Evolutionary conservation across 2,329 filamentous ascomycete genomes (phyloP), one percentile per base, ranked within the genome.

Genomic region (Tolypocladium paradoxum): DNA sequence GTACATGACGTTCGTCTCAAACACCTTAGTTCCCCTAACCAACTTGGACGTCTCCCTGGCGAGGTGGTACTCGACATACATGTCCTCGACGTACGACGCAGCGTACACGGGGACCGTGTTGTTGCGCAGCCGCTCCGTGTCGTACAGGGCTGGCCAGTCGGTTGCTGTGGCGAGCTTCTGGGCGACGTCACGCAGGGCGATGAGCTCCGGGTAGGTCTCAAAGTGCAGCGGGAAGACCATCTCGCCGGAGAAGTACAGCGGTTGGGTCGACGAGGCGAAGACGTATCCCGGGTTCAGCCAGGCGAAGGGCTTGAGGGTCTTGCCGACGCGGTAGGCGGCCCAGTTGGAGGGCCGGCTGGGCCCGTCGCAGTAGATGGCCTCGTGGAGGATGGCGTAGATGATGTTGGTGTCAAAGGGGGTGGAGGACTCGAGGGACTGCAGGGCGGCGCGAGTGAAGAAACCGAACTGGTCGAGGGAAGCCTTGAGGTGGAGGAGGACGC

Each of bases 211-310:
- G 63, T 89, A 92, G 18, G 85, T 85, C 37, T 90, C 82, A 60
- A 96, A 91, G 76, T 91, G 87, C 68, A 88, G 86, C 1, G 87
- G 85, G 66, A 84, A 96, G 50, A 96, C 81, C 90, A 96, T 96
- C 72, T 97, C 92, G 55, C 91, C 90, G 0, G 88, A 90, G 71
- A 96, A 95, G 68, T 80, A 87, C 24, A 93, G 73, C 0, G 85
- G 84, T 2, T 71, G 65, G 6, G 16, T 38, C 16, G 52, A 45
- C 2, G 51, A 20, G 2, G 54, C 33, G 14, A 73, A 67, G 0
- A 65, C 65, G 9, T 58, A 58, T 20, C 57, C 55, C 1, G 57
- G 71, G 2, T 65, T 61, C 9, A 82, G 70, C 82, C 82, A 84
- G 35, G 68, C 60, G 58, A 77, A 84, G 33, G 71, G 59, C 2